A percentile compares a stretch with the other conserved stretches of the same genome.
Evolutionary conservation across 495 filamentous ascomycete genomes (phyloP).

Genomic region (Penicillium argentinense): DNA sequence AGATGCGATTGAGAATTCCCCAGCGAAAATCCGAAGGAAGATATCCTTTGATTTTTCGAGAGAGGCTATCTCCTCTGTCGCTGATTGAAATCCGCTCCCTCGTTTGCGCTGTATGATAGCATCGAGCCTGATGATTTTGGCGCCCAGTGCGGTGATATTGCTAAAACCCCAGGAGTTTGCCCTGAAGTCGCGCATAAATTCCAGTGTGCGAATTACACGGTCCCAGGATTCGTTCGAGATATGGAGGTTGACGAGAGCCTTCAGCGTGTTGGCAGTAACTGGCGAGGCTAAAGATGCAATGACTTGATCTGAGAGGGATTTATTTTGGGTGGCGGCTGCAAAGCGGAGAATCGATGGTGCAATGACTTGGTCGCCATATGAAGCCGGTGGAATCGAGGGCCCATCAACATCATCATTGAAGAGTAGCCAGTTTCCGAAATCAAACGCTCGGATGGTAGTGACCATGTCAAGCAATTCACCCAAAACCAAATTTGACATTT

Average conservation of each 20-base stretch:
- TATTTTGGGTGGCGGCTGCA: slow-evolving; percentile 52
- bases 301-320: slow-evolving; percentile 43
- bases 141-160: slow-evolving; percentile 43
- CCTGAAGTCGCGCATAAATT: slow-evolving; percentile 39
- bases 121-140: slow-evolving; percentile 42
- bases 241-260: slow-evolving; percentile 50
- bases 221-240: slow-evolving; percentile 49
- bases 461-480: slow-evolving; percentile 54
- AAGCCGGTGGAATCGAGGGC: slow-evolving; percentile 45
- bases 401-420: slow-evolving; percentile 57
- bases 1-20: slow-evolving; percentile 31
- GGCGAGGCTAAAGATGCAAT: slow-evolving; percentile 37
- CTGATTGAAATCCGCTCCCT: slow-evolving; percentile 1
- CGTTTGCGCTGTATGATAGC: slow-evolving; percentile 16
- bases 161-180: slow-evolving; percentile 49
- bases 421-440: slow-evolving; percentile 57
- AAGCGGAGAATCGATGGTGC: slow-evolving; percentile 59
- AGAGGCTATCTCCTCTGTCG: slow-evolving; percentile 4
- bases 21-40: slow-evolving; percentile 30
- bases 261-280: slow-evolving; percentile 45
- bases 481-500: slow-evolving; percentile 48
- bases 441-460: slow-evolving; percentile 43
- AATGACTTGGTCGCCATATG: slow-evolving; percentile 50
- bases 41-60: slow-evolving; percentile 32
- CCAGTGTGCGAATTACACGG: slow-evolving; percentile 41